These are phyloP conservation scores for Tolypocladium sp. DNA, from an alignment of 2,329 filamentous ascomycete genomes.

Conservation along the genomic window DNA sequence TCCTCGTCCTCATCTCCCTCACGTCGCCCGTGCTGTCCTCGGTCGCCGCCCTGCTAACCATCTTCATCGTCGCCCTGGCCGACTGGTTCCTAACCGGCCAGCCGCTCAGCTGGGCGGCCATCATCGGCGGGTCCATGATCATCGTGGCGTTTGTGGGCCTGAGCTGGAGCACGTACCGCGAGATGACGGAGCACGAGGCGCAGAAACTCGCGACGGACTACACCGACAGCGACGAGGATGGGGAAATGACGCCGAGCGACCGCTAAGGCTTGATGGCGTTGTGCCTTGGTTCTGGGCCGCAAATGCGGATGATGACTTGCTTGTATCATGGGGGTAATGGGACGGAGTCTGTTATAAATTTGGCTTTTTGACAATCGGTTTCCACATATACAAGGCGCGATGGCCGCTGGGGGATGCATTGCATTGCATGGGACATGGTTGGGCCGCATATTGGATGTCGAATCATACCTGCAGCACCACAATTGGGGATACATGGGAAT, in stretches of 20 bases:
- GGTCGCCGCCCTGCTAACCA: constrained; percentile 87
- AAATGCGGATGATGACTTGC: background rate
- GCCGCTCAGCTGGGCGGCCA: constrained; percentile 63
- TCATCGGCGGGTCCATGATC: constrained; percentile 79
- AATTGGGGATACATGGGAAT: background rate
- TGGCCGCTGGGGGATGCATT: background rate
- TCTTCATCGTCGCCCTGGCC: constrained; percentile 88
- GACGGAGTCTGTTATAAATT: background rate
- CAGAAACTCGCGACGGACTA: constrained; percentile 41
- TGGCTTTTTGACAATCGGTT: background rate
- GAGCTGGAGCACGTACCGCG: constrained; percentile 84
- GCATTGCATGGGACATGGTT: background rate
- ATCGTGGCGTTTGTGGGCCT: constrained; percentile 80
- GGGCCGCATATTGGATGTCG: background rate
- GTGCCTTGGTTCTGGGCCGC: background rate
- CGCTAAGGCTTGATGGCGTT: background rate
- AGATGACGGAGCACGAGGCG: constrained; percentile 77
- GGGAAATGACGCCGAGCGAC: constrained; percentile 16
- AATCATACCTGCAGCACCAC: background rate
- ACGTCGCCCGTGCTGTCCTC: constrained; percentile 88
- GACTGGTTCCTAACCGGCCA: constrained; percentile 82
- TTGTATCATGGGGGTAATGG: background rate
- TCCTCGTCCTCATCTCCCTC: constrained; percentile 84
- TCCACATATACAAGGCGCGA: background rate
- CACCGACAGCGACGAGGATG: constrained; percentile 38